Evolutionary conservation across 1,139 yeast species (phyloP), one percentile per base, ranked within the genome.

Genomic region (Suhomyces guaymorum): DNA sequence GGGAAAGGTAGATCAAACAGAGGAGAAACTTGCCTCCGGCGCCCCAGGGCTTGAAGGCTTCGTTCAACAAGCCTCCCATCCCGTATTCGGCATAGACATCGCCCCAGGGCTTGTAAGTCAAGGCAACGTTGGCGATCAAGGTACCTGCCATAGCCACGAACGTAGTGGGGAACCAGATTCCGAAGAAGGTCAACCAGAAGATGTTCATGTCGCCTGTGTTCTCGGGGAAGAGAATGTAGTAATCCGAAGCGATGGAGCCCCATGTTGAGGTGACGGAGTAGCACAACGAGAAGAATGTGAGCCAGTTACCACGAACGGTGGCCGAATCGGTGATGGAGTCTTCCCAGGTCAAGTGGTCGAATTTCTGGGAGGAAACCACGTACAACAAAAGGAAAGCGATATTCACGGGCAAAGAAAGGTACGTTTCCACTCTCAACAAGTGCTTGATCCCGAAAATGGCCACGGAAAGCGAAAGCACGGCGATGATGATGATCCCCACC

Each of bases 181-280:
- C 87, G 18, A 81, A 63, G 46, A 84, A 81, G 0, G 96, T 87
- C 39, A 82, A 62, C 12, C 59, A 19, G 50, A 80, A 84, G 1
- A 82, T 68, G 44, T 73, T 73, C 44, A 62, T 47, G 41, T 78
- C 77, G 1, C 87, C 75, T 0, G 88, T 76, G 26, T 69, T 66
- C 52, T 86, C 95, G 0, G 96, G 96, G 54, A 88, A 81, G 35
- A 86, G 68, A 33, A 88, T 79, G 56, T 85, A 86, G 57, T 88
- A 89, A 59, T 89, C 97, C 1, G 92, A 73, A 1, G 96, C 86
- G 42, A 84, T 76, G 4, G 92, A 83, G 23, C 95, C 94, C 96
- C 96, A 89, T 1, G 96, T 86, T 1, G 90, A 77, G 3, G 96
- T 87, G 29, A 83, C 80, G 20, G 96, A 82, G 52, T 85, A 86